Base-by-base conservation (phyloP, 352 stramenopile genomes). In the Phytopythium litorale region DNA sequence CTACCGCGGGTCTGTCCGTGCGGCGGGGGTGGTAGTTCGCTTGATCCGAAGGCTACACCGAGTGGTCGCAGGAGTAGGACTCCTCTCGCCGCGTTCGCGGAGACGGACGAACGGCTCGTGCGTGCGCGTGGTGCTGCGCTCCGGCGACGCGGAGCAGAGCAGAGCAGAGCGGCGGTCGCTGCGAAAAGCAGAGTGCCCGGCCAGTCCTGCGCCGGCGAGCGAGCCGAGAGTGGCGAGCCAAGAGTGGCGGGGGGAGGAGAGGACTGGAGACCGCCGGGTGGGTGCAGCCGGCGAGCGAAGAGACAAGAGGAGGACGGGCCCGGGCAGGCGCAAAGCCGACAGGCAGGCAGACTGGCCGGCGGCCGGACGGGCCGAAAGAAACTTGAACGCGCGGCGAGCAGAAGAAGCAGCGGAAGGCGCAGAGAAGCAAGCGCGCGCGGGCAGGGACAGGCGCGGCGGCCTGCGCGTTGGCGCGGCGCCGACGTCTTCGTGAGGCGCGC, bases 361-460 rank as follows among this genome's bases (percentile, higher is more conserved):
- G 48, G 3, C 15, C 15, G 25, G 25, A 37, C 19, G 13, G 23
- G 46, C 21, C n/a, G 46, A 33, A 37, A 32, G 48, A 54, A 32
- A 35, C 16, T 51, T 51, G 45, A 51, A 51, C 45, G 45, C 45
- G n/a, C 21, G n/a, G 42, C 45, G 45, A 51, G n/a, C 45, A 51
- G 48, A 54, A 37, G 48, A 21, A 32, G 25, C 25, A 32, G 48
- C 23, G 48, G 16, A 54, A 32, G 9, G 18, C 18, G 42, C 42
- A 9, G 42, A 48, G 42, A 48, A 48, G 42, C 5, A 25, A 13
- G 19, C 18, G 42, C 42, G 2, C 1, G 38, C 6, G 48, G 15
- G 11, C 23, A 54, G 48, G 48, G 48, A 54, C 46, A 35, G 46
- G 46, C 46, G n/a, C 21, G 21, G 0, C 11, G 33, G 46, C 46